Percentiles rank a stretch among this genome's conserved stretches.
phyloP scores from a whole-genome alignment of 1,284 basidiomycete genomes.

The Erythrobasidium hasegawianum region DNA sequence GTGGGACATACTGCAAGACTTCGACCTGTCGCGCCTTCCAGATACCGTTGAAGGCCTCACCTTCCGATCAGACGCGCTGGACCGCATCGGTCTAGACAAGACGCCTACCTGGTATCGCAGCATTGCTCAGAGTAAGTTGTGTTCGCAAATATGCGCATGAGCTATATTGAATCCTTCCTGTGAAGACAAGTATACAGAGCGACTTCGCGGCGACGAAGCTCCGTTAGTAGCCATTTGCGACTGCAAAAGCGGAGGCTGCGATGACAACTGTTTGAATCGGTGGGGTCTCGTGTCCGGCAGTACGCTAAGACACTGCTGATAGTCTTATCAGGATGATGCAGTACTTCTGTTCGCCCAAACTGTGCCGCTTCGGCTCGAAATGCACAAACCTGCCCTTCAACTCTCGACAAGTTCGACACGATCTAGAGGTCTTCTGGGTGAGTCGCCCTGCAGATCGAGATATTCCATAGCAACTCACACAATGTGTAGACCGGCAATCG shows the following conservation, averaged over 20 bases:
- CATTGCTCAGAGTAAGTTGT: constrained; percentile 47
- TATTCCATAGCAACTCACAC: background rate
- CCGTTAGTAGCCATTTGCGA: constrained; percentile 38
- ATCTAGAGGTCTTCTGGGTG: constrained; percentile 48
- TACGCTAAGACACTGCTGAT: background rate
- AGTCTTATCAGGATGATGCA: constrained; percentile 48
- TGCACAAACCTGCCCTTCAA: constrained; percentile 41
- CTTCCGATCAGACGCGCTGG: constrained; percentile 18
- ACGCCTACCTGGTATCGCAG: constrained; percentile 49
- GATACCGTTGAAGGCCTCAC: constrained; percentile 17
- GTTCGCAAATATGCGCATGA: constrained; percentile 4
- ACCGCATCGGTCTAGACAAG: constrained; percentile 29
- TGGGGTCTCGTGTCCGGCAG: constrained; percentile 33
- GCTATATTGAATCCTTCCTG: background rate
- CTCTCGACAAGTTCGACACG: constrained; percentile 47
- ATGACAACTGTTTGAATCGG: constrained; percentile 52
- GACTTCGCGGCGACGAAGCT: constrained; percentile 40
- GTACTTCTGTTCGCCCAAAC: constrained; percentile 52
- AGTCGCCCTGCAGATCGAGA: constrained; percentile 35
- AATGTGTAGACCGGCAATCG: constrained; percentile 52
- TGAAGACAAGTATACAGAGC: constrained; percentile 47
- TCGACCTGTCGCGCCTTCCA: constrained; percentile 37
- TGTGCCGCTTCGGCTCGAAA: constrained; percentile 51
- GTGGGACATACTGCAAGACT: constrained; percentile 49
- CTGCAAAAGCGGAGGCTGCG: constrained; percentile 50